A percentile compares a stretch with the other conserved stretches of the same genome.
Conservation (phyloP, 2,329 filamentous ascomycete genomes). For the Penicillium sp. region DNA sequence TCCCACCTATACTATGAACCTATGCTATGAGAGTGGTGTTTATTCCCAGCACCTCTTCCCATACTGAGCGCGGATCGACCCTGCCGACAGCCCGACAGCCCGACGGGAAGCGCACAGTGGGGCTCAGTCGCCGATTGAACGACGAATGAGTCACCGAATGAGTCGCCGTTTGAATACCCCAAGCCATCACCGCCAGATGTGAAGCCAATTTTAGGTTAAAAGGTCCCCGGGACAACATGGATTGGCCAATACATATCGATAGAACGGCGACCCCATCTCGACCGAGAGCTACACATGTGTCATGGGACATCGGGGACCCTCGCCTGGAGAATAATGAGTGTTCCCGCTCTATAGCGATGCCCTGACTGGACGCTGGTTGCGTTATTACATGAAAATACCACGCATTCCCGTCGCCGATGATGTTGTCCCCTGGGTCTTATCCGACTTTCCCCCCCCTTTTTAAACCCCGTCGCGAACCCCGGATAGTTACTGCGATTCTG, state of each 20-base stretch:
- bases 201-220: not conserved
- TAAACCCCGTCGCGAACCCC: constrained; percentile 1
- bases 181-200: not conserved
- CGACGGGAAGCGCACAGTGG: constrained; percentile 30
- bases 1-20: not conserved
- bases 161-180: not conserved
- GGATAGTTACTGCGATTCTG: constrained; percentile 1
- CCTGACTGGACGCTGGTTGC: constrained; percentile 24
- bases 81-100: constrained; percentile 22
- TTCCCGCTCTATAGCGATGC: constrained; percentile 11
- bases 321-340: not conserved
- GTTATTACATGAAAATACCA: constrained; percentile 24
- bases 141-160: not conserved
- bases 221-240: not conserved
- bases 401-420: constrained; percentile 14
- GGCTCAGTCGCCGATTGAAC: constrained; percentile 14
- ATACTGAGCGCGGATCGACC: constrained; percentile 11
- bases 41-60: not conserved
- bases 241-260: not conserved
- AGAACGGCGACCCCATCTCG: constrained; percentile 5
- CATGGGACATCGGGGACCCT: not conserved
- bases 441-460: constrained; percentile 10
- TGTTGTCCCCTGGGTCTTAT: constrained; percentile 13
- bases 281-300: constrained; percentile 4
- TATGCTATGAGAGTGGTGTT: not conserved